Base-by-base conservation (phyloP, 2,329 filamentous ascomycete species). In the Pyrenophora seminiperda region DNA sequence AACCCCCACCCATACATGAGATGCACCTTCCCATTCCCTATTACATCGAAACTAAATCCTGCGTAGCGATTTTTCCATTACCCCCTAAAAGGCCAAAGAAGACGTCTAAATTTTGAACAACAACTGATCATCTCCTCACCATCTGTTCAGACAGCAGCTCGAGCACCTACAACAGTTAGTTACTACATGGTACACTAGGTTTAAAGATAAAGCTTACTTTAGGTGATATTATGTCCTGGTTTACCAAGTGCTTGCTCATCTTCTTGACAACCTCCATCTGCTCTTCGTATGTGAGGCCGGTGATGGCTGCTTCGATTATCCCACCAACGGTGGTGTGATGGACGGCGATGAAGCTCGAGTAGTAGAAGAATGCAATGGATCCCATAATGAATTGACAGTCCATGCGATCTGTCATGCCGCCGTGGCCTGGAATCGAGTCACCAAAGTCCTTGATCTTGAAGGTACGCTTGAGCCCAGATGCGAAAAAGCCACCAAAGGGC, bases 361-460 rank as follows among this genome's bases (percentile, higher is more conserved):
- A 99, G 77, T 99, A 99, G 83, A 99, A 92, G 79, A 91, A 97
- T 13, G 93, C 85, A 67, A 99, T 97, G 76, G 96, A 94, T 7
- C 94, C 94, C 94, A 99, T 99, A 79, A 97, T 97, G 77, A 99
- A 99, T 72, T 99, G 94, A 74, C 94, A 99, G 72, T 99, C 94
- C 93, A 99, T 97, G 55, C 94, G 89, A 72, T 99, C 94, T 13
- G 94, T 99, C 78, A 99, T 97, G 63, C 94, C 94, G 54, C 94
- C 94, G 67, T 99, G 94, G 17, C 94, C 94, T 1, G 94, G 94
- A 63, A 99, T 99, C 1, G 91, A 96, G 75, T 99, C 90, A 62
- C 94, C 94, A 77, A 99, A 99, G 77, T 99, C 94, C 81, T 99
- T 99, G 81, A 99, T 95, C 79, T 99, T 97, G 80, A 99, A 99